A percentile compares a stretch with the other conserved stretches of the same genome.
Evolutionary conservation across 2,329 filamentous ascomycete species (phyloP).

Genomic region (Aureobasidium mangrovei): DNA sequence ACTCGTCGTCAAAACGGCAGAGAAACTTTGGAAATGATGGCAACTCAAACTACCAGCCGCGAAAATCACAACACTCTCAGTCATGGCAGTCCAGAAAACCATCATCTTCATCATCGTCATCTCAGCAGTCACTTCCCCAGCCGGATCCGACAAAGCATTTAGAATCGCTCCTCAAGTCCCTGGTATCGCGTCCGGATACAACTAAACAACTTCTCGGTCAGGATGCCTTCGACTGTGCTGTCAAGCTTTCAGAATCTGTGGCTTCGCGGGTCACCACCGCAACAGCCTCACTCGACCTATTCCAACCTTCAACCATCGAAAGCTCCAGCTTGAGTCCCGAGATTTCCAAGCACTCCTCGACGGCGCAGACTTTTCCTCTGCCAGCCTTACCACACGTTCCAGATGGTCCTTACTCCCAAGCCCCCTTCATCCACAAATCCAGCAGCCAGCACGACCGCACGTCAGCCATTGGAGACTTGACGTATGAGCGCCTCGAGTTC

Average conservation of each 20-base stretch:
- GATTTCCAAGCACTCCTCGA: neutral
- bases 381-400: slow-evolving; percentile 24
- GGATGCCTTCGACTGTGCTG: slow-evolving; percentile 4
- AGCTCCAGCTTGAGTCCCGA: slow-evolving; percentile 17
- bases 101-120: neutral
- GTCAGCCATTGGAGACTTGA: slow-evolving; percentile 21
- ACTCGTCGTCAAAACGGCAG: neutral
- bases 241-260: slow-evolving; percentile 1
- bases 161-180: slow-evolving; percentile 2
- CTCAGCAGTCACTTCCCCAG: neutral
- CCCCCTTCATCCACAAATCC: slow-evolving; percentile 29
- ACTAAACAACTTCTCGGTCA: slow-evolving; percentile 2
- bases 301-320: slow-evolving; percentile 5
- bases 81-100: neutral
- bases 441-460: slow-evolving; percentile 19
- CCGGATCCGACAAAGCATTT: slow-evolving; percentile 7
- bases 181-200: neutral
- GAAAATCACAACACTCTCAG: neutral
- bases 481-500: slow-evolving; percentile 81
- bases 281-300: slow-evolving; percentile 2
- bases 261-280: slow-evolving; percentile 5
- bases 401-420: slow-evolving; percentile 18
- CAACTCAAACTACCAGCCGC: neutral
- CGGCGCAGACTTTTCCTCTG: slow-evolving; percentile 18
- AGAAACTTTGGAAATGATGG: neutral